These are phyloP conservation scores for Leccinum variicolor DNA, from an alignment of 768 basidiomycete species.

Conservation along the genomic window DNA sequence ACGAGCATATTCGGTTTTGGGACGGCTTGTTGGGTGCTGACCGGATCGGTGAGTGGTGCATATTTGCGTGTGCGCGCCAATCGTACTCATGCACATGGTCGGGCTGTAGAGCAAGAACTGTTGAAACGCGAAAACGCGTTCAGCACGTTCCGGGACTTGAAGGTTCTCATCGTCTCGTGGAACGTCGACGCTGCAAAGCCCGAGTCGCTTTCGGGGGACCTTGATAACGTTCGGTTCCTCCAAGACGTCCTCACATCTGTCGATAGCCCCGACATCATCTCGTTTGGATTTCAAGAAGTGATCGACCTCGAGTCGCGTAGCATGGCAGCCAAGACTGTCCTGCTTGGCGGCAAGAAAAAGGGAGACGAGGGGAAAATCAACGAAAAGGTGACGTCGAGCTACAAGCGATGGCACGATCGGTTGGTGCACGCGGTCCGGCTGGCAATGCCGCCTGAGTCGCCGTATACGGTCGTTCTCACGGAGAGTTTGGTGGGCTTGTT, in stretches of 20 bases:
- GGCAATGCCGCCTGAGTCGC: conserved; percentile 67
- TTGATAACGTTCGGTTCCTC: conserved; percentile 79
- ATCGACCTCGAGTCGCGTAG: conserved; percentile 93
- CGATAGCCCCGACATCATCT: conserved; percentile 81
- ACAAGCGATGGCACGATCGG: conserved; percentile 86
- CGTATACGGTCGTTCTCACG: conserved; percentile 78
- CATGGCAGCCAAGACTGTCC: conserved; percentile 88
- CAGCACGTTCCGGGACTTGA: conserved; percentile 75
- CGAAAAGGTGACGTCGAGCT: conserved; percentile 83
- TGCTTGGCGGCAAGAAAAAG: conserved; percentile 72
- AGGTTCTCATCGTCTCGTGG: conserved; percentile 83
- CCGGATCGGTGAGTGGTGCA: conserved; percentile 71
- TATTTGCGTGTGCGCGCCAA: neutral
- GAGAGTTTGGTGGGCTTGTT: conserved; percentile 92
- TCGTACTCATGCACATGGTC: conserved; percentile 4
- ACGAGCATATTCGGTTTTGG: conserved; percentile 77
- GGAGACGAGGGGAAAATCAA: conserved; percentile 49
- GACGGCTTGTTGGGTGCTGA: conserved; percentile 83
- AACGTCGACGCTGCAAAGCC: conserved; percentile 90
- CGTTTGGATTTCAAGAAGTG: conserved; percentile 94
- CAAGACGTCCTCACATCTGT: conserved; percentile 69
- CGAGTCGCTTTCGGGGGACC: conserved; percentile 59
- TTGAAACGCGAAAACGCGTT: conserved; percentile 71
- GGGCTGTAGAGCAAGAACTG: conserved; percentile 63
- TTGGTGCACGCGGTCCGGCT: conserved; percentile 68